phyloP scores from a whole-genome alignment of 495 filamentous ascomycete species.

The Staphylotrichum tortipilum region DNA sequence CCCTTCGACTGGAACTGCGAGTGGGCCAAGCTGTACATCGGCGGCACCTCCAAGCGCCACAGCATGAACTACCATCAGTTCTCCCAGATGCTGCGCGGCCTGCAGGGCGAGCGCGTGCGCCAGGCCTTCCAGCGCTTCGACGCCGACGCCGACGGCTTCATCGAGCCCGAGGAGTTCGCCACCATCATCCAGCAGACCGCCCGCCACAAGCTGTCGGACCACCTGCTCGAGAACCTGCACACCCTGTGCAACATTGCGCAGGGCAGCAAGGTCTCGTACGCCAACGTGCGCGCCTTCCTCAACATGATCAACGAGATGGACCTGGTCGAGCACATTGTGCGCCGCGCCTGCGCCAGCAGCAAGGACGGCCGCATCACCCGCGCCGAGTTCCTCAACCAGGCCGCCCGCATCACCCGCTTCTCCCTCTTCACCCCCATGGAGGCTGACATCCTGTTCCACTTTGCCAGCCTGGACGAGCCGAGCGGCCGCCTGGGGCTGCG shows the following conservation, averaged over 20 bases:
- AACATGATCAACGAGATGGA: constrained; percentile 98
- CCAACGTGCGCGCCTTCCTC: constrained; percentile 93
- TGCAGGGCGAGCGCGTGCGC: constrained; percentile 90
- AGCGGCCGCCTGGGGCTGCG: constrained; percentile 70
- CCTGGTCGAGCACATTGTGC: constrained; percentile 82
- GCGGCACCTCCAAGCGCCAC: constrained; percentile 73
- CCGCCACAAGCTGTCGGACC: constrained; percentile 94
- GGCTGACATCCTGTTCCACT: constrained; percentile 97
- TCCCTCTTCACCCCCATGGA: constrained; percentile 97
- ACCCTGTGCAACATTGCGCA: constrained; percentile 91
- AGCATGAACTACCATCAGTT: constrained; percentile 94
- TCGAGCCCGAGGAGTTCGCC: constrained; percentile 92
- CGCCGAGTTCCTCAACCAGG: constrained; percentile 91
- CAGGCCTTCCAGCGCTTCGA: constrained; percentile 92
- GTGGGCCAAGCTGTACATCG: constrained; percentile 93
- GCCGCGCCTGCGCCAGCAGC: constrained; percentile 76
- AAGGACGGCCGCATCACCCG: constrained; percentile 86
- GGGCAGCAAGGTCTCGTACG: constrained; percentile 90
- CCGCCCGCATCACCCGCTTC: constrained; percentile 80
- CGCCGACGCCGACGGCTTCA: constrained; percentile 92
- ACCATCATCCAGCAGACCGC: constrained; percentile 89
- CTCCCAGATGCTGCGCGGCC: constrained; percentile 91
- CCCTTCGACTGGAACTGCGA: constrained; percentile 96
- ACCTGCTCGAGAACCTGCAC: constrained; percentile 86
- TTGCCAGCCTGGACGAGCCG: constrained; percentile 83